Evolutionary conservation across 1,284 basidiomycete genomes (phyloP).

Genomic region (Cryptococcus hybrid): DNA sequence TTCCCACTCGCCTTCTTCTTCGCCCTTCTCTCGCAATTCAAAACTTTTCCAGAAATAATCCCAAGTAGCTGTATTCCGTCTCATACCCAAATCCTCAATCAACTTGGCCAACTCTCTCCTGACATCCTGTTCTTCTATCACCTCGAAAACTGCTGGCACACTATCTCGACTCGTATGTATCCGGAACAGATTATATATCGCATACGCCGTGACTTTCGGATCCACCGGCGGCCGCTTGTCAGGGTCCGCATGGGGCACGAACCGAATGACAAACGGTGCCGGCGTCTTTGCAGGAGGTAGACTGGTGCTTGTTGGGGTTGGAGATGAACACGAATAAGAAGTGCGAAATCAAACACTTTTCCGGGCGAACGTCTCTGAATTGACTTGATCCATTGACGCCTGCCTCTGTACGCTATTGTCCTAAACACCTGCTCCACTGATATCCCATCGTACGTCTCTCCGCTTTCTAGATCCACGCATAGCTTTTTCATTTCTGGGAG

Average conservation of each 20-base stretch:
- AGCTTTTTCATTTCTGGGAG: neutral
- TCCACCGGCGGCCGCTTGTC: neutral
- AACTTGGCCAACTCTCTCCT: conserved; percentile 1
- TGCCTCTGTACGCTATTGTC: conserved; percentile 1
- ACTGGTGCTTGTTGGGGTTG: neutral
- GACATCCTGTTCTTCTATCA: neutral
- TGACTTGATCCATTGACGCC: neutral
- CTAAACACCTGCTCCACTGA: neutral
- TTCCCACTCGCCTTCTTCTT: conserved; percentile 1
- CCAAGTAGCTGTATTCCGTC: neutral
- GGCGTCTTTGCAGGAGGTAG: neutral
- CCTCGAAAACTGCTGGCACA: conserved; percentile 1
- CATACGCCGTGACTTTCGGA: neutral
- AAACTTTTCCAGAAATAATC: neutral
- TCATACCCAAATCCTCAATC: conserved; percentile 3
- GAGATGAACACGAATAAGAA: conserved; percentile 1
- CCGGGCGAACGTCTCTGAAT: neutral
- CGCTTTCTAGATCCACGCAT: conserved; percentile 1
- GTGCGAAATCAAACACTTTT: neutral
- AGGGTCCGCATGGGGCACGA: neutral
- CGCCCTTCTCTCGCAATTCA: neutral
- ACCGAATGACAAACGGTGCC: neutral
- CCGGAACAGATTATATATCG: conserved; percentile 2
- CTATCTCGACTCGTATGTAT: neutral
- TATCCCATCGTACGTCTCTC: conserved; percentile 1